Percentiles rank a stretch among this genome's conserved stretches.
phyloP scores from a whole-genome alignment of 1,139 yeast genomes.

The Candida sanyaensis region DNA sequence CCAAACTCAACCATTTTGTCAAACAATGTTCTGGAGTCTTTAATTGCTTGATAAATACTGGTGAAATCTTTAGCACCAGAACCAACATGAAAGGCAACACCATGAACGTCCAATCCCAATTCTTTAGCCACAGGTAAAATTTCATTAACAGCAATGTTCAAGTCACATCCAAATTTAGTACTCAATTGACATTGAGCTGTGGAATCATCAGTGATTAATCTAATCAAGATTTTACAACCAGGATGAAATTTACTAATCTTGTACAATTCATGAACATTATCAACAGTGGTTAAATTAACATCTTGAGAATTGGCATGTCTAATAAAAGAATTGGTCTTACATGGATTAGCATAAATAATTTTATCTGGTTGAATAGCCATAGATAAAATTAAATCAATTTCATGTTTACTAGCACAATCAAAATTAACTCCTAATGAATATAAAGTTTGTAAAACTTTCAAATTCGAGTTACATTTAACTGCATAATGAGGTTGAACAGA shows the following conservation, averaged over 20 bases:
- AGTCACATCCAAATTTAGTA: slow-evolving; percentile 84
- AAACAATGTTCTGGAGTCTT: slow-evolving; percentile 73
- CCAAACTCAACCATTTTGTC: slow-evolving; percentile 55
- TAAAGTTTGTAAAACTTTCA: slow-evolving; percentile 57
- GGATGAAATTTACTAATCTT: slow-evolving; percentile 75
- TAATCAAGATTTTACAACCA: slow-evolving; percentile 64
- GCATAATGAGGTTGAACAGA: slow-evolving; percentile 85
- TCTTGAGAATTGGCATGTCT: slow-evolving; percentile 61
- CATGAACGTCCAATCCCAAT: slow-evolving; percentile 65
- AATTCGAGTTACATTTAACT: slow-evolving; percentile 88
- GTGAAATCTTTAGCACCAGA: slow-evolving; percentile 84
- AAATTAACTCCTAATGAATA: slow-evolving; percentile 71
- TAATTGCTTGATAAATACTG: slow-evolving; percentile 69
- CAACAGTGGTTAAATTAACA: slow-evolving; percentile 82
- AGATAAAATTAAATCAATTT: slow-evolving; percentile 66
- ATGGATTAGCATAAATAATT: slow-evolving; percentile 91
- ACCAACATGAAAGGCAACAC: slow-evolving; percentile 96
- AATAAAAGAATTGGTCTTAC: slow-evolving; percentile 81
- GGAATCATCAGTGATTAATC: slow-evolving; percentile 90
- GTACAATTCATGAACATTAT: slow-evolving; percentile 79
- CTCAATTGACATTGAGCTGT: slow-evolving; percentile 85
- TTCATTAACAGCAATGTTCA: slow-evolving; percentile 50
- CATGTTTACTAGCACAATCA: slow-evolving; percentile 92
- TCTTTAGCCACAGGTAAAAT: slow-evolving; percentile 65
- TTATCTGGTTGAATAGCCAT: slow-evolving; percentile 65